Evolutionary conservation across 2,329 filamentous ascomycete genomes (phyloP).

Genomic region (Colletotrichum liriopes): DNA sequence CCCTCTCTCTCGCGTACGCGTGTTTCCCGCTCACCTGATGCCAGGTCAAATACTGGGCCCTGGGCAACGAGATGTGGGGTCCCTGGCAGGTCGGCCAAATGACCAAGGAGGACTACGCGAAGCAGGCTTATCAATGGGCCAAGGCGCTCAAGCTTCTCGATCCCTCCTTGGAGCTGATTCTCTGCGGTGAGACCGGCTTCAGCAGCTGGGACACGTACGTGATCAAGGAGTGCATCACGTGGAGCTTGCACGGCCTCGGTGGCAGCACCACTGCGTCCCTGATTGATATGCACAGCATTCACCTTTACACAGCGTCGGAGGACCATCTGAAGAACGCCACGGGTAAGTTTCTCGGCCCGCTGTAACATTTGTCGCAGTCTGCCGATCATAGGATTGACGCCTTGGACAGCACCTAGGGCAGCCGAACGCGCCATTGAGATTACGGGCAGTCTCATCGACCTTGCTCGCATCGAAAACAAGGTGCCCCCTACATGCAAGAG

Average conservation of each 20-base stretch:
- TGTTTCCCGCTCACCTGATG: slow-evolving; percentile 7
- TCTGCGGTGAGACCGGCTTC: slow-evolving; percentile 81
- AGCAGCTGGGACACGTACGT: slow-evolving; percentile 82
- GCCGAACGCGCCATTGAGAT: slow-evolving; percentile 84
- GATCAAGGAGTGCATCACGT: slow-evolving; percentile 75
- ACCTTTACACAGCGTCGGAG: slow-evolving; percentile 79
- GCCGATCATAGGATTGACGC: slow-evolving; percentile 4
- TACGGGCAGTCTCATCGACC: slow-evolving; percentile 77
- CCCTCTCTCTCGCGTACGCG: not conserved
- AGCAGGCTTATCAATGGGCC: slow-evolving; percentile 79
- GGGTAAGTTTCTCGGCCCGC: slow-evolving; percentile 29
- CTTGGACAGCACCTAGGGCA: slow-evolving; percentile 70
- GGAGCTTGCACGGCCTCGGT: slow-evolving; percentile 52
- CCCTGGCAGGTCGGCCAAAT: slow-evolving; percentile 78
- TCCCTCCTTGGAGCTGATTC: slow-evolving; percentile 77
- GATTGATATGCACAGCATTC: slow-evolving; percentile 87
- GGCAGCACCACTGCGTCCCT: slow-evolving; percentile 57
- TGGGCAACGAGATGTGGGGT: slow-evolving; percentile 83
- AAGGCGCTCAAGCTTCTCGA: slow-evolving; percentile 82
- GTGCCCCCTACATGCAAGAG: slow-evolving; percentile 72
- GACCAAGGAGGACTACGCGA: slow-evolving; percentile 79
- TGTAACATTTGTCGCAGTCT: no score
- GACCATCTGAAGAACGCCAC: slow-evolving; percentile 67
- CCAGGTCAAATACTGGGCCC: slow-evolving; percentile 84
- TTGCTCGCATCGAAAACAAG: slow-evolving; percentile 79